A percentile compares a stretch with the other conserved stretches of the same genome.
phyloP scores from a whole-genome alignment of 1,284 basidiomycete genomes.

The Ustilago tritici region DNA sequence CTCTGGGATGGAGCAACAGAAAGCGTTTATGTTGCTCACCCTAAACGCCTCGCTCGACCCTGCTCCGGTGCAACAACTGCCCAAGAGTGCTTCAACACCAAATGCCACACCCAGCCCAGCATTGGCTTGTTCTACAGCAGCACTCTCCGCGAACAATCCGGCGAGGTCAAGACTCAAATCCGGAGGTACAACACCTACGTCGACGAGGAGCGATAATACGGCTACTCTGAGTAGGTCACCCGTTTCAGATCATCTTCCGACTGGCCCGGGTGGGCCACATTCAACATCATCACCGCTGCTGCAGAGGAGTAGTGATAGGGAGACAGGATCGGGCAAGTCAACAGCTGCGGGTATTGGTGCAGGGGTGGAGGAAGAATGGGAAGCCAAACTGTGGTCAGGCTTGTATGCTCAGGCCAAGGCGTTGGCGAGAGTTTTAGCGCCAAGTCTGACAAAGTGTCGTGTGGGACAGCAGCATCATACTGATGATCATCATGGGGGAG shows the following conservation, averaged over 20 bases:
- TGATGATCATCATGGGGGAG: constrained; percentile 3
- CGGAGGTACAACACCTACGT: constrained; percentile 39
- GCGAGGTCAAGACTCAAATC: constrained; percentile 34
- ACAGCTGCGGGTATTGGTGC: background rate
- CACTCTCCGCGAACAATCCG: constrained; percentile 24
- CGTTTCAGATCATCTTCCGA: constrained; percentile 35
- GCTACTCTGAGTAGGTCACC: constrained; percentile 34
- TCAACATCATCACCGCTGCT: background rate
- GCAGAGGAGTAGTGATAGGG: background rate
- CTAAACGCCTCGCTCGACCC: constrained; percentile 30
- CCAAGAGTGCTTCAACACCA: constrained; percentile 12
- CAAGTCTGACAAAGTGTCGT: constrained; percentile 33
- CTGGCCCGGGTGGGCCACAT: background rate
- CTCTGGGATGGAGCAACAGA: constrained; percentile 9
- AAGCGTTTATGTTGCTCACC: constrained; percentile 48
- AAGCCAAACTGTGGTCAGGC: constrained; percentile 29
- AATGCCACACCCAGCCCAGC: constrained; percentile 2
- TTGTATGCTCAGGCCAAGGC: constrained; percentile 50
- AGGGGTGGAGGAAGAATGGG: constrained; percentile 13
- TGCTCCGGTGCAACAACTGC: background rate
- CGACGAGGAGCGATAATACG: constrained; percentile 19
- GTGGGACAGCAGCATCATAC: constrained; percentile 27
- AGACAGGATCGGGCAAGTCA: background rate
- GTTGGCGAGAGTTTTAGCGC: constrained; percentile 37
- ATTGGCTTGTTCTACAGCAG: constrained; percentile 25